Percentiles rank a stretch among this genome's conserved stretches.
Evolutionary conservation across 257 asterid genomes (phyloP).

Genomic region (Forsythia viridissima): DNA sequence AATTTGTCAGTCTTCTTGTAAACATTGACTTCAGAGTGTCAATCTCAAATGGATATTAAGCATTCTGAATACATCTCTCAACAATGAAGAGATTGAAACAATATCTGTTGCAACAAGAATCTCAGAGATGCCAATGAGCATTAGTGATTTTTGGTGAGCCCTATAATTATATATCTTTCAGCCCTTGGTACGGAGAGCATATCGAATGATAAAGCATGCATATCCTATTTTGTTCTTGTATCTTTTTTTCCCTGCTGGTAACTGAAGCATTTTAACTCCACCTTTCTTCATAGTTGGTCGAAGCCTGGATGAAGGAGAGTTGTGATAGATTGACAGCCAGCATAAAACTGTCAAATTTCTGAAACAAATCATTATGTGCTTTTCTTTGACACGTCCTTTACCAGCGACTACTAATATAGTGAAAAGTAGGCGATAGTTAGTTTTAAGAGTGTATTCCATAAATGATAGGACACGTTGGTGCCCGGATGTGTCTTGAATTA

Average conservation of each 20-base stretch:
- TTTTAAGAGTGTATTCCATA: not conserved
- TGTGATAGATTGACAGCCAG: not conserved
- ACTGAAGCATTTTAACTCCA: not conserved
- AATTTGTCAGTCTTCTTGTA: conserved; percentile 19
- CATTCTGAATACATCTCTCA: not conserved
- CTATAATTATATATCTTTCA: not conserved
- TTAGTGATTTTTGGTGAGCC: not conserved
- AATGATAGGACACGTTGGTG: not conserved
- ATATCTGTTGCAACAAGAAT: not conserved
- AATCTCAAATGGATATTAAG: not conserved
- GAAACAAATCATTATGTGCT: not conserved
- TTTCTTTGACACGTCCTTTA: not conserved
- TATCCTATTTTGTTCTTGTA: not conserved
- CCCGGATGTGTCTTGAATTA: not conserved
- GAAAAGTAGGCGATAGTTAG: not conserved
- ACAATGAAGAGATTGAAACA: not conserved
- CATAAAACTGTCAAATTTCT: not conserved
- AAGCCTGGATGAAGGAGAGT: not conserved
- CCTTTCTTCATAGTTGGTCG: not conserved
- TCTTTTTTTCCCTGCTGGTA: not conserved
- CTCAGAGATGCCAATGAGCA: not conserved
- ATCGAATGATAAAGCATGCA: not conserved
- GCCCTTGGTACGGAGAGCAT: not conserved
- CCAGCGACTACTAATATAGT: not conserved
- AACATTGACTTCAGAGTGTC: not conserved